Percentiles rank a stretch among this genome's conserved stretches.
These are phyloP conservation scores for Tubosaeta sp. DNA, from an alignment of 768 basidiomycete species.

Conservation along the genomic window DNA sequence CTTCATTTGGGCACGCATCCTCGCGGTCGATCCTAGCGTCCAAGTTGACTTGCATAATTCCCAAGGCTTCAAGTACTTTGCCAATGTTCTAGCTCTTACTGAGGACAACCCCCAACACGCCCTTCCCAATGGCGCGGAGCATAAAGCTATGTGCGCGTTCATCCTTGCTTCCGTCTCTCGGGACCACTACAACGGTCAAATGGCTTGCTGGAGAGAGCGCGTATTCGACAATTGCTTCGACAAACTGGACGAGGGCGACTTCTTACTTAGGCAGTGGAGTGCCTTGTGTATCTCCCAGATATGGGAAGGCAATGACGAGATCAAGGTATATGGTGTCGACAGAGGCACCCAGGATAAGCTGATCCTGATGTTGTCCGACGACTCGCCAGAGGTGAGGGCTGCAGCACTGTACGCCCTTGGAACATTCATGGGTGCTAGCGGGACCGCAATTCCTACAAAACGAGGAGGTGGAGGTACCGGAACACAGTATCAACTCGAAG, in stretches of 20 bases:
- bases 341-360: slow-evolving; percentile 78
- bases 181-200: slow-evolving; percentile 85
- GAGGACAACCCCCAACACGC: slow-evolving; percentile 52
- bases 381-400: slow-evolving; percentile 88
- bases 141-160: slow-evolving; percentile 98
- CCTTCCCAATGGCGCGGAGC: slow-evolving; percentile 92
- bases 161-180: slow-evolving; percentile 87
- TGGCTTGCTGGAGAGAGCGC: slow-evolving; percentile 72
- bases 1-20: slow-evolving; percentile 97
- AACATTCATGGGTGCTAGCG: slow-evolving; percentile 89
- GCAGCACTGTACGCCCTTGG: slow-evolving; percentile 90
- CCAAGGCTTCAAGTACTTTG: slow-evolving; percentile 82
- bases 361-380: slow-evolving; percentile 73
- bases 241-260: slow-evolving; percentile 84
- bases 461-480: slow-evolving; percentile 84
- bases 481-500: slow-evolving; percentile 69
- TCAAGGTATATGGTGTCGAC: slow-evolving; percentile 80
- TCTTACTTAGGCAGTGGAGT: slow-evolving; percentile 91
- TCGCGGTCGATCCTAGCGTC: slow-evolving; percentile 92
- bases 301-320: slow-evolving; percentile 91
- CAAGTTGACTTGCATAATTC: slow-evolving; percentile 84
- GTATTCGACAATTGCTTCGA: slow-evolving; percentile 88
- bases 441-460: slow-evolving; percentile 60
- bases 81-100: slow-evolving; percentile 64
- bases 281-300: slow-evolving; percentile 91